Evolutionary conservation across 2,329 filamentous ascomycete species (phyloP).

Genomic region (Epichloe uncinata): DNA sequence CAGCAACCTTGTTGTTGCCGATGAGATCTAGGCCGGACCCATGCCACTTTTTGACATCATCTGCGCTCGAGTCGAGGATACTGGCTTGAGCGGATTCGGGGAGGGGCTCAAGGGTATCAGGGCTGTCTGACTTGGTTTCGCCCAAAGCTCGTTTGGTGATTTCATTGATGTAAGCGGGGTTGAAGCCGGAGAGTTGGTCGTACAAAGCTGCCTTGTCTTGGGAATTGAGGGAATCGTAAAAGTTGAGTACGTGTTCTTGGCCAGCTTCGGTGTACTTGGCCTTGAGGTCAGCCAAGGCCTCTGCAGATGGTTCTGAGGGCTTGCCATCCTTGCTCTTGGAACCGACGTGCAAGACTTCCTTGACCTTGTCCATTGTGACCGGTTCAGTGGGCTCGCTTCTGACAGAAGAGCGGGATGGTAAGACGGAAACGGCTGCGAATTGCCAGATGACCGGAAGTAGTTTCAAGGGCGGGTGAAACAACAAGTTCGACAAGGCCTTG

Average conservation of each 20-base stretch:
- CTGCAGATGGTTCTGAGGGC: slow-evolving; percentile 42
- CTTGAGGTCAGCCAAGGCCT: slow-evolving; percentile 58
- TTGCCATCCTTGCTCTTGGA: slow-evolving; percentile 17
- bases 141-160: slow-evolving; percentile 73
- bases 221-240: slow-evolving; percentile 62
- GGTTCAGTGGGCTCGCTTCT: background rate
- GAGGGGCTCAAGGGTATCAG: slow-evolving; percentile 63
- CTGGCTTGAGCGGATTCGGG: slow-evolving; percentile 78
- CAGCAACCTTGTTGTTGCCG: slow-evolving; percentile 60
- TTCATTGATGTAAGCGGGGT: slow-evolving; percentile 77
- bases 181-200: slow-evolving; percentile 67
- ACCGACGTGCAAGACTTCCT: slow-evolving; percentile 27
- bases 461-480: too few relatives aligned
- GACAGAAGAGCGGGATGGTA: too few relatives aligned
- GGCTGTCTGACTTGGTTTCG: slow-evolving; percentile 50
- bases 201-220: slow-evolving; percentile 67
- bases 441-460: too few relatives aligned
- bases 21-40: slow-evolving; percentile 68
- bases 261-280: slow-evolving; percentile 64
- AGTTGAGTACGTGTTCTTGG: slow-evolving; percentile 66
- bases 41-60: slow-evolving; percentile 77
- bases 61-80: slow-evolving; percentile 73
- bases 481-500: too few relatives aligned
- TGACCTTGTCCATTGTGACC: slow-evolving; percentile 31
- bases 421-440: too few relatives aligned